Evolutionary conservation across 345 rosid genomes (phyloP).

Genomic region (Raphanus sativus): DNA sequence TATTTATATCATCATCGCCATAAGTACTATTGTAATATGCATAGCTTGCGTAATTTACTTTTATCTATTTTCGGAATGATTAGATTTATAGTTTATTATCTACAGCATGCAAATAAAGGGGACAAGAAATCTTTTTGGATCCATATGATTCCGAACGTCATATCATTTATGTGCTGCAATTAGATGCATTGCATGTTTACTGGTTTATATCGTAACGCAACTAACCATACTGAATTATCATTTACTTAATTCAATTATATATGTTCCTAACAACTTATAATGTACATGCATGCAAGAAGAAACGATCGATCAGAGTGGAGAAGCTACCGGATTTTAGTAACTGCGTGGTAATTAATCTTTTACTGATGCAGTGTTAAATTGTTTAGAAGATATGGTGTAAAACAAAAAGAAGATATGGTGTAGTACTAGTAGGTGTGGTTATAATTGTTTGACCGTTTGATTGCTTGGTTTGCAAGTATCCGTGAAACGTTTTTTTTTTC

Average conservation of each 20-base stretch:
- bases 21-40: too few relatives aligned
- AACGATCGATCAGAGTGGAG: not conserved
- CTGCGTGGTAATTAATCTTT: not conserved
- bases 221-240: not conserved
- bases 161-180: conserved; percentile 18
- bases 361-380: not conserved
- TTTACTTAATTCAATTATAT: not conserved
- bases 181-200: not conserved
- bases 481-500: too few relatives aligned
- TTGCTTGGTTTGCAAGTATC: not conserved
- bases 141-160: conserved; percentile 16
- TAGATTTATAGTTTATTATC: not conserved
- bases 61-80: not conserved
- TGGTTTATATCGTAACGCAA: not conserved
- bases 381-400: not conserved
- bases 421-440: not conserved
- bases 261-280: not conserved
- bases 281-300: not conserved
- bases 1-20: not conserved
- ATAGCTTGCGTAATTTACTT: not conserved
- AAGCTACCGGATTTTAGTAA: not conserved
- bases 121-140: conserved; percentile 25
- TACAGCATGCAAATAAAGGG: conserved; percentile 20
- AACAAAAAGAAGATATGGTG: not conserved
- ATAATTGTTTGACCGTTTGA: not conserved